Conservation (phyloP, 2,329 filamentous ascomycete genomes). For the Scedosporium dehoogii region DNA sequence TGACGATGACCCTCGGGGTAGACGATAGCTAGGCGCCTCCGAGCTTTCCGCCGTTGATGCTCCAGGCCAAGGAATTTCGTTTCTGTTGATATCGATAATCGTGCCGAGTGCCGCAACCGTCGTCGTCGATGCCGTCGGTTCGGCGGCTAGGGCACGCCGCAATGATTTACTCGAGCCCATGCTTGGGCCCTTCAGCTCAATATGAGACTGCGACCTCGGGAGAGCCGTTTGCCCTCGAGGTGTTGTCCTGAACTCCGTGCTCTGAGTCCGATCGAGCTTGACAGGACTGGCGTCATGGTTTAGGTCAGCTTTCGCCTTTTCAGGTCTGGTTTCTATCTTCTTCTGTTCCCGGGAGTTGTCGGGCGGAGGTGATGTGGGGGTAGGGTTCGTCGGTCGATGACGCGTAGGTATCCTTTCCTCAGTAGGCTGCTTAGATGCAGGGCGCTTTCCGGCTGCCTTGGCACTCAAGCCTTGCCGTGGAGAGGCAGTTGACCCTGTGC, state of each 20-base stretch:
- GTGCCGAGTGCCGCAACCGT: slow-evolving; percentile 32
- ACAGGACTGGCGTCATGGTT: neutral
- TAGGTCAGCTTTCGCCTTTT: neutral
- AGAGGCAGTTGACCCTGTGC: neutral
- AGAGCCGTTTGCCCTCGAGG: neutral
- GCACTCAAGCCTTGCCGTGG: slow-evolving; percentile 21
- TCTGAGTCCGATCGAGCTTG: neutral
- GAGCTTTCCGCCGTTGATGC: neutral
- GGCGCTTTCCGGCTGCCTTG: slow-evolving; percentile 40
- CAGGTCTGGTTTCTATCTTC: no score
- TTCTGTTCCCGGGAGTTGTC: neutral
- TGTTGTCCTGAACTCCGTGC: neutral
- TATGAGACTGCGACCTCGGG: neutral
- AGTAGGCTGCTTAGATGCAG: slow-evolving; percentile 14
- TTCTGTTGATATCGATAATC: slow-evolving; percentile 29
- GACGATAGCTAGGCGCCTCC: slow-evolving; percentile 16
- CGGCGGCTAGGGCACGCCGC: slow-evolving; percentile 1
- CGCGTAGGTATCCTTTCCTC: neutral
- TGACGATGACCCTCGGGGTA: slow-evolving; percentile 11
- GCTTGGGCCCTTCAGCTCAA: neutral
- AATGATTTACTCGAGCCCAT: neutral
- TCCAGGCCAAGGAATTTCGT: slow-evolving; percentile 6
- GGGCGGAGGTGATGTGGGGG: neutral
- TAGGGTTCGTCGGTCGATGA: neutral
- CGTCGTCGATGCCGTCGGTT: slow-evolving; percentile 27